A percentile compares a stretch with the other conserved stretches of the same genome.
These are phyloP conservation scores for Emmonsiellopsis sp. DNA, from an alignment of 2,329 filamentous ascomycete genomes.

Conservation along the genomic window DNA sequence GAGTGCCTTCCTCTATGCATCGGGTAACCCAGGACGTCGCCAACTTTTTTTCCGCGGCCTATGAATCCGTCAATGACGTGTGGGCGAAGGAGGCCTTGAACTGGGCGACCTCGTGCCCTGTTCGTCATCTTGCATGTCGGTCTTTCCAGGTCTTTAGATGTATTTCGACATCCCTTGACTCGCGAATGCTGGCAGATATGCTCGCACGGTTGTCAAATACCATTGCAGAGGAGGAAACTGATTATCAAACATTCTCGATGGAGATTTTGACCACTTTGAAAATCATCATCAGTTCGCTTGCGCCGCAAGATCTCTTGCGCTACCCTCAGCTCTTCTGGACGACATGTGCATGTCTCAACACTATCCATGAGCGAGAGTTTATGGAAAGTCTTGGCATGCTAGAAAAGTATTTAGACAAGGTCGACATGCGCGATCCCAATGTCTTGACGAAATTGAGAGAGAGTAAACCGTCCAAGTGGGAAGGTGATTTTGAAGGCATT, in stretches of 20 bases:
- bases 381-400: slow-evolving; percentile 87
- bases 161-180: slow-evolving; percentile 81
- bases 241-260: slow-evolving; percentile 96
- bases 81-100: slow-evolving; percentile 85
- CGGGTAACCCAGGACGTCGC: slow-evolving; percentile 73
- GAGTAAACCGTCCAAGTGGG: slow-evolving; percentile 76
- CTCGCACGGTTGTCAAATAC: slow-evolving; percentile 90
- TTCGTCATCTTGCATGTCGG: slow-evolving; percentile 85
- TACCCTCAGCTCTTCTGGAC: slow-evolving; percentile 98
- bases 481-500: slow-evolving; percentile 77
- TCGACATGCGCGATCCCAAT: slow-evolving; percentile 64
- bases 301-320: slow-evolving; percentile 67
- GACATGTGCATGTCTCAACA: slow-evolving; percentile 89
- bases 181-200: slow-evolving; percentile 95
- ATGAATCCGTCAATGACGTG: slow-evolving; percentile 77
- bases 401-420: slow-evolving; percentile 70
- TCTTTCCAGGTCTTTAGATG: slow-evolving; percentile 97
- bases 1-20: slow-evolving; percentile 81
- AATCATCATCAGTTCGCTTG: slow-evolving; percentile 77
- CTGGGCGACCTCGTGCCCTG: slow-evolving; percentile 95
- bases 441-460: slow-evolving; percentile 65
- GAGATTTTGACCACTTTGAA: slow-evolving; percentile 93
- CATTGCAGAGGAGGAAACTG: slow-evolving; percentile 85
- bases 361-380: slow-evolving; percentile 92
- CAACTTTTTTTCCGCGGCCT: slow-evolving; percentile 72